These are phyloP conservation scores for Gynostemma pentaphyllum DNA, from an alignment of 306 rosid species.

Conservation along the genomic window DNA sequence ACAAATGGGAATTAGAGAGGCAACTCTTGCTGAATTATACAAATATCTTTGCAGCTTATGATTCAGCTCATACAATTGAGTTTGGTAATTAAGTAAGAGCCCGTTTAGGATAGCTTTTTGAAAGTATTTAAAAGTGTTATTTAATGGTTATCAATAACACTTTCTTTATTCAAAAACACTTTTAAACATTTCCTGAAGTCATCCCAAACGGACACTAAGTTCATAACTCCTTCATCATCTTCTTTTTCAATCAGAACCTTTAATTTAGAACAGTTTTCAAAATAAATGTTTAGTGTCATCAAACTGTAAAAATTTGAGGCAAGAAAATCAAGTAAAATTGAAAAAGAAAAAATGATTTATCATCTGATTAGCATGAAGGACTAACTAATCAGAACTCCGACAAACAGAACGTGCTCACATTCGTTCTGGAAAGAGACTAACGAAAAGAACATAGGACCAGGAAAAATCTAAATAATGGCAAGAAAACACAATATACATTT, in stretches of 20 bases:
- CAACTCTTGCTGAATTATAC: not conserved
- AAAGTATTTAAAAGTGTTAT: too few species aligned
- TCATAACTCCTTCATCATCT: not conserved
- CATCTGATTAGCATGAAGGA: not conserved
- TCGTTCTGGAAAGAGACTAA: not conserved
- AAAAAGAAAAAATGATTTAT: too few species aligned
- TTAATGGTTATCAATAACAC: too few species aligned
- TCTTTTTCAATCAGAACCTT: not conserved
- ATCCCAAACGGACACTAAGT: too few species aligned
- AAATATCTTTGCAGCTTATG: not conserved
- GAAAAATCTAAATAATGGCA: not conserved
- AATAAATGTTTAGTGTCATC: not conserved
- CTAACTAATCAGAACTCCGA: not conserved
- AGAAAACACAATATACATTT: too few species aligned
- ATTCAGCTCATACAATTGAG: not conserved
- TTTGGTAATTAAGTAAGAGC: not conserved
- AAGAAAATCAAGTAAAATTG: not conserved
- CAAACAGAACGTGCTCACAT: not conserved
- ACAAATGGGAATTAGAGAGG: conserved; percentile 14
- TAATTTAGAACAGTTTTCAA: not conserved
- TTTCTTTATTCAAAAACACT: too few species aligned
- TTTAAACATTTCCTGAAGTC: too few species aligned
- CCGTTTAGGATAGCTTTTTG: too few species aligned
- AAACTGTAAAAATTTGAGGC: not conserved
- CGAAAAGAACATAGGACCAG: not conserved